Percentiles rank a stretch among this genome's conserved stretches.
phyloP scores from a whole-genome alignment of 2,329 filamentous ascomycete genomes.

The Cryphonectria parasitica region DNA sequence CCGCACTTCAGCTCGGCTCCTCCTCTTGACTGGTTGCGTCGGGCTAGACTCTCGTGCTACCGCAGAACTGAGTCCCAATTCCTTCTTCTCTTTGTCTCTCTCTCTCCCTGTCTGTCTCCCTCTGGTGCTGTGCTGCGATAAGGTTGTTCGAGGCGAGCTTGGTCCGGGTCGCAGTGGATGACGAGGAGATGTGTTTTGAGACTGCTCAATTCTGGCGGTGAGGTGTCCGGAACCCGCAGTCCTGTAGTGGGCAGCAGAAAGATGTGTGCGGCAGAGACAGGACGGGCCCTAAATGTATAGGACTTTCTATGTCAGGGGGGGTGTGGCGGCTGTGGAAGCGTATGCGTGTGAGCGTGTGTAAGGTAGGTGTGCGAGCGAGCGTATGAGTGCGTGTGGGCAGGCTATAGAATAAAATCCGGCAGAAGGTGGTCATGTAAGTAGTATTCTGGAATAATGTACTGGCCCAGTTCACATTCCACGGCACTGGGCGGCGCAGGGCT shows the following conservation, averaged over 20 bases:
- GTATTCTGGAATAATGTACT: conserved; percentile 6
- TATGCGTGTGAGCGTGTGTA: neutral
- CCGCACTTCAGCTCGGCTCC: conserved; percentile 9
- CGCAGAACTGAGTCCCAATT: neutral
- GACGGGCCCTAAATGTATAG: conserved; percentile 2
- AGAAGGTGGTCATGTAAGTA: conserved; percentile 22
- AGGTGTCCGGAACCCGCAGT: neutral
- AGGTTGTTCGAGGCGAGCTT: neutral
- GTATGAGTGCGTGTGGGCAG: conserved; percentile 2
- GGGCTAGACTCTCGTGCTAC: conserved; percentile 6
- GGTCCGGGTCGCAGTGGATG: neutral
- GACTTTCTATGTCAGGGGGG: neutral
- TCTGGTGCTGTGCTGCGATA: neutral
- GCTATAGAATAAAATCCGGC: conserved; percentile 15
- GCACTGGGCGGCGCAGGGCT: conserved; percentile 6
- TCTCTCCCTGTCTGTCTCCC: neutral
- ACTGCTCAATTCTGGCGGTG: conserved; percentile 8
- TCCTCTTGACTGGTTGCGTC: neutral
- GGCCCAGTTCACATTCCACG: conserved; percentile 10
- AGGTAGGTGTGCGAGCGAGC: neutral
- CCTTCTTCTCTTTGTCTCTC: neutral
- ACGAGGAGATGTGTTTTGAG: neutral
- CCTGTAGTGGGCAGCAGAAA: neutral
- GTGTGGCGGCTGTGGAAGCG: neutral
- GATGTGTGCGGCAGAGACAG: conserved; percentile 7